Percentiles rank a stretch among this genome's conserved stretches.
Conservation (phyloP, 148 eudicot species). For the Beta vulgaris region DNA sequence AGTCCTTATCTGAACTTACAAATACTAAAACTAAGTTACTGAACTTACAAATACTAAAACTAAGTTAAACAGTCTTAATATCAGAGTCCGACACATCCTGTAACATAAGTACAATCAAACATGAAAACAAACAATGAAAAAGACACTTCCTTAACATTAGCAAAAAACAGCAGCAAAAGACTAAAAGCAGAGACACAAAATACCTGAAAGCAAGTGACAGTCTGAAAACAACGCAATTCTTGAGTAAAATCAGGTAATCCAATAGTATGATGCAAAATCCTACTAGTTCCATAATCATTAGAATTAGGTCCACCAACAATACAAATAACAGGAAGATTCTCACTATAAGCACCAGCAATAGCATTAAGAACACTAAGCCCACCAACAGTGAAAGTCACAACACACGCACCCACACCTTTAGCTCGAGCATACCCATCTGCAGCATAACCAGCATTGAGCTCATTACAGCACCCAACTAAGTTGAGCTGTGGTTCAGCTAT, state of each 20-base stretch:
- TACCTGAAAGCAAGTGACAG: constrained; percentile 71
- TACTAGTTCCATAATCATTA: constrained; percentile 64
- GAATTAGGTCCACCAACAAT: constrained; percentile 85
- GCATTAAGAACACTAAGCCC: constrained; percentile 71
- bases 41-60: no score
- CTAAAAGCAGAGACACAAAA: neutral
- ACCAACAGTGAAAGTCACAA: constrained; percentile 78
- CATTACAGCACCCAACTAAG: constrained; percentile 77
- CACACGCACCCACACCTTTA: constrained; percentile 77
- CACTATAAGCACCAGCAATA: constrained; percentile 78
- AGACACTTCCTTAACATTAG: no score
- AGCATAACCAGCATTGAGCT: constrained; percentile 85
- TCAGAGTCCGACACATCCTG: no score
- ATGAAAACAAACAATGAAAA: no score
- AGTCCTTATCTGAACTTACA: no score
- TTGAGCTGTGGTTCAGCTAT: constrained; percentile 56
- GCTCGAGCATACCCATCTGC: constrained; percentile 88
- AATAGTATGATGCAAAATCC: constrained; percentile 71
- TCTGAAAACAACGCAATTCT: constrained; percentile 71
- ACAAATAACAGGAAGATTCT: constrained; percentile 77
- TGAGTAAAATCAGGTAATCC: constrained; percentile 74
- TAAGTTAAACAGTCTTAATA: no score
- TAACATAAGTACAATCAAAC: no score
- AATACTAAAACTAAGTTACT: no score
- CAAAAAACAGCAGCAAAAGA: no score